Base-by-base conservation (phyloP, 2,329 filamentous ascomycete species). In the Cercospora zeae-maydis region DNA sequence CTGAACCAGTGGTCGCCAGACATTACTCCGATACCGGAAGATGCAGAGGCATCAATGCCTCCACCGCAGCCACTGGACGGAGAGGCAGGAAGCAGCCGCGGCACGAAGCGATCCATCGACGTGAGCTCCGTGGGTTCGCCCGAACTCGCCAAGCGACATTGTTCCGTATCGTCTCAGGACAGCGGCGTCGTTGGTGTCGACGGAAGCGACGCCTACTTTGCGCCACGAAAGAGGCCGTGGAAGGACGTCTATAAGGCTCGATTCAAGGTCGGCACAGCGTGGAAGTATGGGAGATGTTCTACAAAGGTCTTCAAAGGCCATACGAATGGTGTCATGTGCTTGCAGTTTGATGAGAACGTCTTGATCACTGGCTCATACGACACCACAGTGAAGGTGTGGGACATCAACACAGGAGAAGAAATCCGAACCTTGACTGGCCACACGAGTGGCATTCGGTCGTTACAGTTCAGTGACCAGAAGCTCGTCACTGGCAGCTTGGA, bases 241-340 rank as follows among this genome's bases (percentile, higher is more conserved):
- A 99, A 99, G 77, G 92, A 96, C 65, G 91, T 99, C 1, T 99
- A 99, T 80, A 90, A 92, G 67, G 93, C 97, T 75, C 86, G 91
- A 14, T 98, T 93, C 82, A 95, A 93, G 75, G 92, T 99, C 53
- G 93, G 95, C 57, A 95, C 89, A 64, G 98, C 98, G 75, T 99
- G 95, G 95, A 96, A 96, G 75, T 92, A 96, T 67, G 93, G 95
- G 3, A 87, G 93, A 37, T 98, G 89, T 78, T 88, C 88, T 6
- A 89, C 91, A 69, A 92, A 89, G 73, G 86, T 90, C 11, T 92
- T 99, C 76, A 88, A 88, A 69, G 93, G 93, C 1, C 89, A 98
- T 76, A 88, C 86, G 10, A 97, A 97, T 74, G 93, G 93, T 39
- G 87, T 95, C 63, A 95, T 88, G 84, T 88, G 86, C 69, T 76